These are phyloP conservation scores for Helicostylum pulchrum DNA, from an alignment of 192 early-diverging fungal species.

Conservation along the genomic window DNA sequence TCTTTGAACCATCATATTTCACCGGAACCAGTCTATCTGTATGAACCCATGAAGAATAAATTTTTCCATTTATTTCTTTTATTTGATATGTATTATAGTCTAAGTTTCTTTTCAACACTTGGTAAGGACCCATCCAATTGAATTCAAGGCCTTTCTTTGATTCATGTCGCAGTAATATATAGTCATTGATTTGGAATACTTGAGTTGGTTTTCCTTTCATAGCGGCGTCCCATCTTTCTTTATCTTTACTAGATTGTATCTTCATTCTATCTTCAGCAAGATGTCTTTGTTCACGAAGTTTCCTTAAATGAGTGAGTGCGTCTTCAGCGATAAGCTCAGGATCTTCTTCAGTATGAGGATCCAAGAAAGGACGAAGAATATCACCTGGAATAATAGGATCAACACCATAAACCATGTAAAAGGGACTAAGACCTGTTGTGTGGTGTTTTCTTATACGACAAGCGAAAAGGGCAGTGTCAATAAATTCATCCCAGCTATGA, in stretches of 20 bases:
- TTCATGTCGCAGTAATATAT: conserved; percentile 8
- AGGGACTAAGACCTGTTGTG: conserved; percentile 16
- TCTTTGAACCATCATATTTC: too few relatives aligned
- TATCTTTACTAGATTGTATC: background rate
- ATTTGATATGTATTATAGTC: conserved; percentile 10
- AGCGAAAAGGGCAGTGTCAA: conserved; percentile 19
- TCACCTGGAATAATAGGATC: conserved; percentile 21
- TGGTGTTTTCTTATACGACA: conserved; percentile 21
- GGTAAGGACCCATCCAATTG: conserved; percentile 16
- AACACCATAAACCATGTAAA: conserved; percentile 23
- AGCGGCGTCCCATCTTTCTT: conserved; percentile 2
- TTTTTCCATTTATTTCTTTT: background rate
- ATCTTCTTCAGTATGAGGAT: background rate
- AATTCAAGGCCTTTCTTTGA: conserved; percentile 4
- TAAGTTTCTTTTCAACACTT: background rate
- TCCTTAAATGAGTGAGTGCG: background rate
- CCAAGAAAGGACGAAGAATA: background rate
- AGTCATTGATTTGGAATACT: background rate
- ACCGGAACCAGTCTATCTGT: too few relatives aligned
- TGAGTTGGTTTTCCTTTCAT: background rate
- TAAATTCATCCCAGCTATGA: conserved; percentile 22
- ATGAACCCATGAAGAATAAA: too few relatives aligned
- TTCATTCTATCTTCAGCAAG: background rate
- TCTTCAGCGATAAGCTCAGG: background rate
- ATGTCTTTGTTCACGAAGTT: background rate